Percentiles rank a stretch among this genome's conserved stretches.
phyloP scores from a whole-genome alignment of 2,329 filamentous ascomycete species.

The Drechmeria coniospora region DNA sequence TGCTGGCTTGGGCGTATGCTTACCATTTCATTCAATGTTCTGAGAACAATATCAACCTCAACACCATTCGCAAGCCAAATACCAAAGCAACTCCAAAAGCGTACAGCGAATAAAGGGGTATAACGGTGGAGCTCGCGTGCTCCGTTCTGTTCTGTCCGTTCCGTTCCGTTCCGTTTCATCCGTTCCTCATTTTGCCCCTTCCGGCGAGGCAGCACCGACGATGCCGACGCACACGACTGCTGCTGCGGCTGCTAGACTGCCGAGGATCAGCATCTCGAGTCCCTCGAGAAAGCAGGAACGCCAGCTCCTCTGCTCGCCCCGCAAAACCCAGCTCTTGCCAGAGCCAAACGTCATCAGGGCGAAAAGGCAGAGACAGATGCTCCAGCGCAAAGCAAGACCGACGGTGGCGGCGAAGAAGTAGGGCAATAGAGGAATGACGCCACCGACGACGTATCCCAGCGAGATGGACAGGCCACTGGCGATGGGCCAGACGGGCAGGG shows the following conservation, averaged over 20 bases:
- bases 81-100: too few relatives aligned
- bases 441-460: constrained; percentile 45
- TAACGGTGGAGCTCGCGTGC: too few relatives aligned
- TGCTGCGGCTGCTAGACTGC: constrained; percentile 16
- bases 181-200: not conserved
- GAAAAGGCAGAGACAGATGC: constrained; percentile 35
- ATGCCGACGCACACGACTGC: constrained; percentile 15
- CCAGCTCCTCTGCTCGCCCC: constrained; percentile 5
- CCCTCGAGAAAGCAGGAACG: constrained; percentile 14
- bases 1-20: too few relatives aligned
- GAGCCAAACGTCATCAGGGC: constrained; percentile 41
- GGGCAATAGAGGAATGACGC: constrained; percentile 44
- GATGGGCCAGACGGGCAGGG: constrained; percentile 17
- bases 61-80: too few relatives aligned
- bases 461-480: constrained; percentile 44
- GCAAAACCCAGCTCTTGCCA: constrained; percentile 31
- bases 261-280: constrained; percentile 18
- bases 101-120: too few relatives aligned
- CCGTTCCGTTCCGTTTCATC: too few relatives aligned
- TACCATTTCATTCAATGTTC: too few relatives aligned
- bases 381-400: constrained; percentile 31
- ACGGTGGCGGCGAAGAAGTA: constrained; percentile 38
- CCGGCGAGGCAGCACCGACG: constrained; percentile 6
- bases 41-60: too few relatives aligned
- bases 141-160: too few relatives aligned